Evolutionary conservation across 441 rosid species (phyloP).

Genomic region (Croton laevigatus): DNA sequence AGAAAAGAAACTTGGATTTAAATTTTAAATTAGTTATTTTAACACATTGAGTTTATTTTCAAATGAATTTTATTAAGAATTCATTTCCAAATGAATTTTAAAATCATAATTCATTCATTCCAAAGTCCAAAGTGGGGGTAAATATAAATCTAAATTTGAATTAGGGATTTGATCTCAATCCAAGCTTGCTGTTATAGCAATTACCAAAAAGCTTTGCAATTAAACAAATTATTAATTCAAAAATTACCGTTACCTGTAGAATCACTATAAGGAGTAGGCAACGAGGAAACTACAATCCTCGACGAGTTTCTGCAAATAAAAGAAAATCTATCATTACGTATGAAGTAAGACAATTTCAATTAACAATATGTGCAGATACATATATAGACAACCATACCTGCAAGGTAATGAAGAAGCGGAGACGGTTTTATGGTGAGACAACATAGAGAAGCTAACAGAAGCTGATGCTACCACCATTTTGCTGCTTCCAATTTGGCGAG

Average conservation of each 20-base stretch:
- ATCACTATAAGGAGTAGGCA: slow-evolving; percentile 45
- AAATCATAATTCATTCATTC: no score
- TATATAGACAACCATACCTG: slow-evolving; percentile 34
- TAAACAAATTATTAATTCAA: background rate
- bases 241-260: slow-evolving; percentile 40
- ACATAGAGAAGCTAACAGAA: slow-evolving; percentile 32
- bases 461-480: slow-evolving; percentile 63
- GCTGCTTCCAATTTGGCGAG: background rate
- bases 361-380: background rate
- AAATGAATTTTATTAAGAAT: no score
- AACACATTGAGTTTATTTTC: no score
- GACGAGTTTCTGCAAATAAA: slow-evolving; percentile 39
- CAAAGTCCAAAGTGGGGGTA: no score
- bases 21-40: no score
- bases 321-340: background rate
- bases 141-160: no score
- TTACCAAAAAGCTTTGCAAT: slow-evolving; percentile 4
- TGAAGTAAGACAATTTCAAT: background rate
- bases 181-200: slow-evolving; percentile 10
- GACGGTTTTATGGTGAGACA: slow-evolving; percentile 32
- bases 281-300: slow-evolving; percentile 40
- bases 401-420: slow-evolving; percentile 32
- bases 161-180: background rate
- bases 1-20: no score
- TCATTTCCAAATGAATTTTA: no score